Evolutionary conservation across 352 stramenopile species (phyloP), one percentile per base, ranked within the genome.

Genomic region (Globisporangium nunn): DNA sequence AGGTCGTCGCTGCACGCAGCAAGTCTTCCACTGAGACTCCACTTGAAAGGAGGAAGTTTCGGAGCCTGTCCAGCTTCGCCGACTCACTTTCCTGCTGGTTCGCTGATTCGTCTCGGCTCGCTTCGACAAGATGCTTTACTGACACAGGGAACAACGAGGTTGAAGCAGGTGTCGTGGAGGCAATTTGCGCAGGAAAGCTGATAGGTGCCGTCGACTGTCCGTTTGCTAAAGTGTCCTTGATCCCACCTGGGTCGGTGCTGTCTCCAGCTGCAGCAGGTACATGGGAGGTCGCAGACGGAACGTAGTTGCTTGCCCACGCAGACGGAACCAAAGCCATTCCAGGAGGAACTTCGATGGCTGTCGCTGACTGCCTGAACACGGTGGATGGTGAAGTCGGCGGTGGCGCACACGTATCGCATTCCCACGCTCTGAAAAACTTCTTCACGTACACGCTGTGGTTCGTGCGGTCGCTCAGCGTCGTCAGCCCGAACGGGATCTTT

Each of bases 341-440:
- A 2, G 51, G 62, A 17, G 72, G 72, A 18, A 78, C 66, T 44
- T 66, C 67, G 50, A 58, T 18, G 4, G 23, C 18, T 7, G 50
- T 35, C 15, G 46, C 44, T 3, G 35, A 54, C 6, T 2, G 2
- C 3, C 31, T 14, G 8, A 30, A 5, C 7, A 11, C 47, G 2
- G 28, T 14, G 6, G 43, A n/a, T n/a, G 54, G 12, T 7, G 46
- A 14, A 18, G 52, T 18, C 4, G 53, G 51, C 18, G 70, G 61
- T 11, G 73, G 55, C 12, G 66, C 51, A 28, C 83, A 93, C 1
- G 58, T 56, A 52, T 89, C 69, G 49, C 83, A 93, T 50, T 86
- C 72, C 83, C 83, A 93, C 0, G 62, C 69, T 28, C 70, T 86
- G 35, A 93, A 91, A 64, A 88, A 91, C 62, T 93, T 93, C 52